phyloP scores from a whole-genome alignment of 1,139 yeast genomes.

The Lodderomyces beijingensis region DNA sequence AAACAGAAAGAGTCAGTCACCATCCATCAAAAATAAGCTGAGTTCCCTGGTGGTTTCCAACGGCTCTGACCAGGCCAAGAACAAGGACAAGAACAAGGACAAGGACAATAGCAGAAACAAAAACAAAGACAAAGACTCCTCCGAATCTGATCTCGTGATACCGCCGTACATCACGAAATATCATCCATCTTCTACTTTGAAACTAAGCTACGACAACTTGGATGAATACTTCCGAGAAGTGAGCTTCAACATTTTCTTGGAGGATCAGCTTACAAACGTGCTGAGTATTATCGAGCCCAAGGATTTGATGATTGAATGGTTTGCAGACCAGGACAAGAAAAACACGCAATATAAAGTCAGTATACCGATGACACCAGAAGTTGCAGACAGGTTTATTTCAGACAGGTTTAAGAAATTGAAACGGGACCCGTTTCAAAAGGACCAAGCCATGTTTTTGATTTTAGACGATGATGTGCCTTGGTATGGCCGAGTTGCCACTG shows the following conservation, averaged over 20 bases:
- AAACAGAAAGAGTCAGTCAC: too few relatives aligned
- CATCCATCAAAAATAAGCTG: too few relatives aligned
- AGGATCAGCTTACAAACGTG: slow-evolving; percentile 49
- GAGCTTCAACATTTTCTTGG: slow-evolving; percentile 58
- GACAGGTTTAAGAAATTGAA: slow-evolving; percentile 38
- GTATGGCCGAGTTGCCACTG: slow-evolving; percentile 46
- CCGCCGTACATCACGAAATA: slow-evolving; percentile 27
- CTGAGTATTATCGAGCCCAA: slow-evolving; percentile 29
- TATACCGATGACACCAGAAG: slow-evolving; percentile 33
- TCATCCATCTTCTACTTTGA: slow-evolving; percentile 32
- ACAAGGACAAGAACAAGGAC: too few relatives aligned
- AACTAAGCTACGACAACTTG: slow-evolving; percentile 45
- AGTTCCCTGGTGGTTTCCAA: too few relatives aligned
- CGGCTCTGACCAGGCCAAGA: too few relatives aligned
- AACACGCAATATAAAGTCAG: slow-evolving; percentile 36
- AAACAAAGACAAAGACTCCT: background rate
- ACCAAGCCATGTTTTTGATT: slow-evolving; percentile 45
- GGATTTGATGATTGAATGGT: slow-evolving; percentile 50
- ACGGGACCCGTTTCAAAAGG: slow-evolving; percentile 44
- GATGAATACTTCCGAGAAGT: slow-evolving; percentile 54
- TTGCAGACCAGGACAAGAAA: slow-evolving; percentile 41
- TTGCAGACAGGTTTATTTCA: slow-evolving; percentile 39
- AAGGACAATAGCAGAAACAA: too few relatives aligned
- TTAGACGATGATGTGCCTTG: slow-evolving; percentile 34
- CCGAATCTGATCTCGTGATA: slow-evolving; percentile 11